phyloP scores from a whole-genome alignment of 371 early-diverging fungal genomes.

The Rhizomucor pusillus region DNA sequence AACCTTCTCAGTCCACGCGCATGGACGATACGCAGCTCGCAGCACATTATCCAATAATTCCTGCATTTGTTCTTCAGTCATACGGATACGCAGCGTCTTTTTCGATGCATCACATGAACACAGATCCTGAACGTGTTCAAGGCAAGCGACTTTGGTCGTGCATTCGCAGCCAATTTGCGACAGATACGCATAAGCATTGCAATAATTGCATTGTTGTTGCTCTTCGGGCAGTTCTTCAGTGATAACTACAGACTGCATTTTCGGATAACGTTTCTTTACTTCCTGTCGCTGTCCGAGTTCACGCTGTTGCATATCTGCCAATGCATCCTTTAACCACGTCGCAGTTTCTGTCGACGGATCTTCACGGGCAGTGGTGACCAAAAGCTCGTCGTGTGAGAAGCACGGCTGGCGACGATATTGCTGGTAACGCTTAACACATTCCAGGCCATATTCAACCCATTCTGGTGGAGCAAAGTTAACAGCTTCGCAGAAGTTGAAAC shows the following conservation, averaged over 20 bases:
- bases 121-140: constrained; percentile 59
- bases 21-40: constrained; percentile 21
- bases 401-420: constrained; percentile 80
- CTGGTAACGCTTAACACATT: constrained; percentile 79
- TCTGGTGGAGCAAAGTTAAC: constrained; percentile 94
- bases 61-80: constrained; percentile 50
- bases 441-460: constrained; percentile 86
- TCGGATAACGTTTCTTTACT: constrained; percentile 40
- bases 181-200: constrained; percentile 72
- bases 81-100: constrained; percentile 48
- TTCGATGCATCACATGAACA: constrained; percentile 50
- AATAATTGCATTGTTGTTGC: constrained; percentile 67
- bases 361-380: constrained; percentile 59
- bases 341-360: constrained; percentile 41
- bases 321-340: constrained; percentile 54
- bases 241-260: constrained; percentile 30
- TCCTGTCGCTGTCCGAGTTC: constrained; percentile 53
- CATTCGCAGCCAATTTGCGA: constrained; percentile 69
- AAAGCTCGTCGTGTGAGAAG: constrained; percentile 91
- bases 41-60: constrained; percentile 29
- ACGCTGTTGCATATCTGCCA: constrained; percentile 55
- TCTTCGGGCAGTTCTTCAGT: constrained; percentile 37
- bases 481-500: constrained; percentile 95
- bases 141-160: constrained; percentile 59
- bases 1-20: constrained; percentile 43